Evolutionary conservation across 306 rosid genomes (phyloP).

Genomic region (Benincasa hispida): DNA sequence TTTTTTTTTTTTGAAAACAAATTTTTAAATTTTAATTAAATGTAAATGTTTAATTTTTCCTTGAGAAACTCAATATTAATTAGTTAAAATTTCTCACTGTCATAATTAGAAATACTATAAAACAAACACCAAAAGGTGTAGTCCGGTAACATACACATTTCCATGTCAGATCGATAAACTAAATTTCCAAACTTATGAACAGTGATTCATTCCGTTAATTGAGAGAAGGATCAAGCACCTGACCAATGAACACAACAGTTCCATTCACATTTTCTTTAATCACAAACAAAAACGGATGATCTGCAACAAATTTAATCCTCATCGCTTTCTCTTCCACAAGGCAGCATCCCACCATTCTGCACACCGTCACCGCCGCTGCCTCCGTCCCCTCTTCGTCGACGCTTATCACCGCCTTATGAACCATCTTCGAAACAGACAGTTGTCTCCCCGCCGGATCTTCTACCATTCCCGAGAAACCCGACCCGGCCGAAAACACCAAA

Average conservation of each 20-base stretch:
- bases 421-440: neutral
- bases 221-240: constrained; percentile 8
- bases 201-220: neutral
- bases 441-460: neutral
- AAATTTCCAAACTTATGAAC: too few species aligned
- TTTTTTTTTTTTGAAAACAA: too few species aligned
- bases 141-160: too few species aligned
- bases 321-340: neutral
- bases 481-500: constrained; percentile 2
- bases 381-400: constrained; percentile 18
- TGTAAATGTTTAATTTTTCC: too few species aligned
- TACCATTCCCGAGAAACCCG: constrained; percentile 13
- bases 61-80: too few species aligned
- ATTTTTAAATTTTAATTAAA: too few species aligned
- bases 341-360: too few species aligned
- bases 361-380: neutral
- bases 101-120: too few species aligned
- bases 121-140: too few species aligned
- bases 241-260: constrained; percentile 14
- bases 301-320: constrained; percentile 13
- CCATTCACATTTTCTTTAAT: constrained; percentile 1
- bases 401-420: constrained; percentile 10
- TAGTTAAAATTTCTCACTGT: too few species aligned
- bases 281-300: constrained; percentile 15
- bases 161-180: too few species aligned